Evolutionary conservation across 2,329 filamentous ascomycete genomes (phyloP).

Genomic region (Atkinsonella hypoxylon): DNA sequence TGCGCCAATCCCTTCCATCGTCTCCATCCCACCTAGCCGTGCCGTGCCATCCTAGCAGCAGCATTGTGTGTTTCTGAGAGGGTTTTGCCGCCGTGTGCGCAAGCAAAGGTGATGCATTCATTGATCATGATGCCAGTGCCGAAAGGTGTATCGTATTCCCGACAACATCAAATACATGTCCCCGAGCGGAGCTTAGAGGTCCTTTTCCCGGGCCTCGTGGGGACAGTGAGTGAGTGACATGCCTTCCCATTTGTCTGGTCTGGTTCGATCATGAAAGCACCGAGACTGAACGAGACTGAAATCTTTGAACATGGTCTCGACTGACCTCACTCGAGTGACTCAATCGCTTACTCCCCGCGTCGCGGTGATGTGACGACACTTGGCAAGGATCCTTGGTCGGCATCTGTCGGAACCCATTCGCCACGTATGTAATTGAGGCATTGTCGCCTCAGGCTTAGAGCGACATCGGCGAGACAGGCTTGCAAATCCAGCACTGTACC

Average conservation of each 20-base stretch:
- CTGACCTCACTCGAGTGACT: not conserved
- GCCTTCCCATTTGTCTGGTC: not conserved
- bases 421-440: not conserved
- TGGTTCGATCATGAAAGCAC: not conserved
- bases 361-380: constrained; percentile 8
- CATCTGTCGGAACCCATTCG: constrained; percentile 6
- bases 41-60: no score
- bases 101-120: no score
- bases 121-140: no score
- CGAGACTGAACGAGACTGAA: no score
- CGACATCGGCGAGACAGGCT: constrained; percentile 21
- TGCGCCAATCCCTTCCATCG: not conserved
- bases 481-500: constrained; percentile 17
- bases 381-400: not conserved
- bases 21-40: no score
- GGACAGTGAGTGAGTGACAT: no score
- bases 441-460: constrained; percentile 8
- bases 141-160: no score
- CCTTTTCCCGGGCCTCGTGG: not conserved
- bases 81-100: not conserved
- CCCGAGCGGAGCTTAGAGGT: not conserved
- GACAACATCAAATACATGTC: not conserved
- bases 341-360: no score
- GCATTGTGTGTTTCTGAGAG: no score
- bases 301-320: not conserved